These are phyloP conservation scores for Xylaria longipes DNA, from an alignment of 495 filamentous ascomycete genomes.

Conservation along the genomic window DNA sequence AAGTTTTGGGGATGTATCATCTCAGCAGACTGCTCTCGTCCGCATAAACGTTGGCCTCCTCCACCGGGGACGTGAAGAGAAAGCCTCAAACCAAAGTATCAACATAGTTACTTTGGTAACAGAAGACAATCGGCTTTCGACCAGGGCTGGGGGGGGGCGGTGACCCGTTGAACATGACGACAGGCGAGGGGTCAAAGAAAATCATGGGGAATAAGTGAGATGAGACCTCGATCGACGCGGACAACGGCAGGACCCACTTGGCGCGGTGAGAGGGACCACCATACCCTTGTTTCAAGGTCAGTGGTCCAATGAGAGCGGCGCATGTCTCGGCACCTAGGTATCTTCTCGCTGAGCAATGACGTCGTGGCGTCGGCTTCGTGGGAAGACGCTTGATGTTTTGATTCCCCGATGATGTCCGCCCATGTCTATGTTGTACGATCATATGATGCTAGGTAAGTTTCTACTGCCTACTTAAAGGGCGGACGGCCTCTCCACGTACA, in stretches of 20 bases:
- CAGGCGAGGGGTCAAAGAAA: neutral
- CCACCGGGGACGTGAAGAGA: neutral
- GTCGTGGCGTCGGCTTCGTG: neutral
- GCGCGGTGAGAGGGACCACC: slow-evolving; percentile 4
- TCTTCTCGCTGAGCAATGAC: slow-evolving; percentile 15
- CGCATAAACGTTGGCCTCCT: neutral
- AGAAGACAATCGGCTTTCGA: neutral
- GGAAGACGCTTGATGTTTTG: neutral
- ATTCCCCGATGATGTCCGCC: neutral
- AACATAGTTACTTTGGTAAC: neutral
- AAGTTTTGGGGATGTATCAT: neutral
- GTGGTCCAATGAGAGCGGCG: neutral
- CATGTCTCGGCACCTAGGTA: neutral
- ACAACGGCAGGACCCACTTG: neutral
- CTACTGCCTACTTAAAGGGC: neutral
- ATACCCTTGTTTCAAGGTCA: slow-evolving; percentile 4
- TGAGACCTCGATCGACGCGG: slow-evolving; percentile 4
- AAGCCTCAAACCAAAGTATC: neutral
- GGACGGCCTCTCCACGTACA: neutral
- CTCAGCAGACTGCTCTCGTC: neutral
- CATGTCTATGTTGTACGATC: neutral
- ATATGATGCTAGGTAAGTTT: slow-evolving; percentile 12
- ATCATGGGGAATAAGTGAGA: neutral
- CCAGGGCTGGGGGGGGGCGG: neutral
- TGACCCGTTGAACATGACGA: slow-evolving; percentile 6